phyloP scores from a whole-genome alignment of 768 basidiomycete species.

The Suillus clintonianus region DNA sequence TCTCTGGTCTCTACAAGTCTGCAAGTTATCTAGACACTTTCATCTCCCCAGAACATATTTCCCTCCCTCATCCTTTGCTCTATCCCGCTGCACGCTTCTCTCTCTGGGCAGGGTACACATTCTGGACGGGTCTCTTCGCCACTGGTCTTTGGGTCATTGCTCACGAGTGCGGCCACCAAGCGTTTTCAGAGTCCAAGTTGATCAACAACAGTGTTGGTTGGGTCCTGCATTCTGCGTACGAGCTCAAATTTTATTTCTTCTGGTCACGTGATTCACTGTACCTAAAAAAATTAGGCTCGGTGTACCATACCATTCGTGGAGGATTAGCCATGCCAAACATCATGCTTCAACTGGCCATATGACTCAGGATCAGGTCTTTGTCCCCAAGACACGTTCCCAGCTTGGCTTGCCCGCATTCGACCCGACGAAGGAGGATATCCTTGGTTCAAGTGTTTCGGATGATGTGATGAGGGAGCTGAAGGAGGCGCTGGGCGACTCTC shows the following conservation, averaged over 20 bases:
- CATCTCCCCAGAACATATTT: slow-evolving; percentile 55
- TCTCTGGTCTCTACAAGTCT: slow-evolving; percentile 67
- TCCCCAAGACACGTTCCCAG: slow-evolving; percentile 84
- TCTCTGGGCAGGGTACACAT: slow-evolving; percentile 80
- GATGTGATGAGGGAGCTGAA: slow-evolving; percentile 72
- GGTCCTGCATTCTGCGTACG: slow-evolving; percentile 87
- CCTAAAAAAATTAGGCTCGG: slow-evolving; percentile 60
- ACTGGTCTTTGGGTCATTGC: slow-evolving; percentile 96
- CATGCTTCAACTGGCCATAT: slow-evolving; percentile 94
- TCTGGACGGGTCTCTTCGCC: slow-evolving; percentile 80
- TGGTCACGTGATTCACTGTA: slow-evolving; percentile 25
- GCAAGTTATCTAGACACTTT: slow-evolving; percentile 65
- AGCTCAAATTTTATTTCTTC: slow-evolving; percentile 10
- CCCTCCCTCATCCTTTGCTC: slow-evolving; percentile 60
- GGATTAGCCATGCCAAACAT: slow-evolving; percentile 92
- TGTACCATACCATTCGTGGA: slow-evolving; percentile 97
- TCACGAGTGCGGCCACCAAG: slow-evolving; percentile 96
- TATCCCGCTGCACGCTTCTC: slow-evolving; percentile 64
- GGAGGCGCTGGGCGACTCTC: slow-evolving; percentile 92
- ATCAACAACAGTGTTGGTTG: slow-evolving; percentile 94
- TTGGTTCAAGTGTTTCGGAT: slow-evolving; percentile 64
- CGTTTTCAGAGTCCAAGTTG: slow-evolving; percentile 88
- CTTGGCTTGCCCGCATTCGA: slow-evolving; percentile 66
- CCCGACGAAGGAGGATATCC: slow-evolving; percentile 62
- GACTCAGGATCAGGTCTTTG: slow-evolving; percentile 95